Percentiles rank a stretch among this genome's conserved stretches.
These are phyloP conservation scores for Trichocomaceae sp. DNA, from an alignment of 2,329 filamentous ascomycete species.

Conservation along the genomic window DNA sequence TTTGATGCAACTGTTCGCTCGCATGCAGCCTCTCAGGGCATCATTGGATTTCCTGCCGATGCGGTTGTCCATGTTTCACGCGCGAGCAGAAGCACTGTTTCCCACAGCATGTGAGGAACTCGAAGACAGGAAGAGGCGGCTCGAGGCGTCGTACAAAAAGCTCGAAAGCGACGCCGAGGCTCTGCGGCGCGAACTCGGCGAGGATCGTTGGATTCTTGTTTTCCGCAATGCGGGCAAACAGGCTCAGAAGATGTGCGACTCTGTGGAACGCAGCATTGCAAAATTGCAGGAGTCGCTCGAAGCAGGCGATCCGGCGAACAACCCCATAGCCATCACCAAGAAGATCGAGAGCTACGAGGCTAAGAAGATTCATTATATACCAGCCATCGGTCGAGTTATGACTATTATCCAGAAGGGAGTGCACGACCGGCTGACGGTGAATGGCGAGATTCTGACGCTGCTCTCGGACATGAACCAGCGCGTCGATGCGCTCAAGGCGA, in stretches of 20 bases:
- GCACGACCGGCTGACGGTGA: constrained; percentile 88
- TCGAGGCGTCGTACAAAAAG: constrained; percentile 82
- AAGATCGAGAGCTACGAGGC: constrained; percentile 90
- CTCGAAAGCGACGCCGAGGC: constrained; percentile 87
- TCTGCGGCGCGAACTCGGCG: constrained; percentile 79
- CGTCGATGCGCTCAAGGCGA: constrained; percentile 68
- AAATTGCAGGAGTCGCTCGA: constrained; percentile 79
- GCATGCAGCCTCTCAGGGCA: constrained; percentile 88
- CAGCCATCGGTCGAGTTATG: constrained; percentile 84
- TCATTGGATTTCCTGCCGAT: constrained; percentile 95
- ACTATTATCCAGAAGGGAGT: constrained; percentile 95
- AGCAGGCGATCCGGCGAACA: constrained; percentile 64
- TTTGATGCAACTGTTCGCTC: constrained; percentile 80
- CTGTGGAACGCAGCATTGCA: constrained; percentile 75
- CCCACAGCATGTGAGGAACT: constrained; percentile 88
- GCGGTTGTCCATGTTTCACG: constrained; percentile 79
- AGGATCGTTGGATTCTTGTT: constrained; percentile 92
- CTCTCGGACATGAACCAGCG: constrained; percentile 79
- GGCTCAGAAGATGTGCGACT: constrained; percentile 94
- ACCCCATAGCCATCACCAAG: constrained; percentile 63
- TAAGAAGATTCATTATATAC: constrained; percentile 89
- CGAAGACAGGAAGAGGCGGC: constrained; percentile 62
- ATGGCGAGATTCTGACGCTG: constrained; percentile 84
- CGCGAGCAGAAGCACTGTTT: constrained; percentile 69
- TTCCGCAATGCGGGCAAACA: constrained; percentile 89